Base-by-base conservation (phyloP, 345 rosid genomes). In the Eucalyptus coolabah region DNA sequence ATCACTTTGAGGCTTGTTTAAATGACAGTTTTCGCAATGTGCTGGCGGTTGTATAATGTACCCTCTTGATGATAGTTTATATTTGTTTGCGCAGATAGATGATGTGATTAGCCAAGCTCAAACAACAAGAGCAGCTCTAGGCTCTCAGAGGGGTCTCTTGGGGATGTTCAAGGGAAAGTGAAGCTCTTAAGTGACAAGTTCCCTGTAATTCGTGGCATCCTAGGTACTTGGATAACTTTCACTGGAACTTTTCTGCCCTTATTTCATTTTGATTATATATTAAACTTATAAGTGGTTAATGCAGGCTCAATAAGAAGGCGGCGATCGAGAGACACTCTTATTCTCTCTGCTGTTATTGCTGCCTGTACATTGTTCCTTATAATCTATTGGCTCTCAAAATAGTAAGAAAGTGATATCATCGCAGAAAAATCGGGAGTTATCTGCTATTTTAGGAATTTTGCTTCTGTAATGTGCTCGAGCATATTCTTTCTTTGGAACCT, bases 91-190 rank as follows among this genome's bases (percentile, higher is more conserved):
- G 88, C 94, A 98, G 99, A 97, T 97, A 89, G 99, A 97, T 93
- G 99, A 98, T 87, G 99, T 98, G 44, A 98, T 98, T 87, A 93
- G 91, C 93, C 99, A 97, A 96, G 99, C 98, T 90, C 99, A 98
- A 93, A 92, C 98, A 23, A 96, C 99, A 88, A 95, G 98, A 90
- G 93, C 98, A 60, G 98, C 91, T 56, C 93, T 97, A 91, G 98
- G 98, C 89, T 96, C 99, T 90, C 99, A 98, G 90, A 94, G 99
- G 91, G 87, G 95, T 85, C 69, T 96, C 91, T 96, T 91, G 98
- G 98, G 90, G 99, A 96, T 94, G 98, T 98, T 89, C 98, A 96
- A 90, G 98, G 99, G 92, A 98, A 97, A 97, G 97, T 96, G 86
- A 98, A 97, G 91, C 90, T 90, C 91, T 94, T 98, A 59, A 92